Evolutionary conservation across 805 yeast genomes (phyloP), one percentile per base, ranked within the genome.

Genomic region (Candida argentea): DNA sequence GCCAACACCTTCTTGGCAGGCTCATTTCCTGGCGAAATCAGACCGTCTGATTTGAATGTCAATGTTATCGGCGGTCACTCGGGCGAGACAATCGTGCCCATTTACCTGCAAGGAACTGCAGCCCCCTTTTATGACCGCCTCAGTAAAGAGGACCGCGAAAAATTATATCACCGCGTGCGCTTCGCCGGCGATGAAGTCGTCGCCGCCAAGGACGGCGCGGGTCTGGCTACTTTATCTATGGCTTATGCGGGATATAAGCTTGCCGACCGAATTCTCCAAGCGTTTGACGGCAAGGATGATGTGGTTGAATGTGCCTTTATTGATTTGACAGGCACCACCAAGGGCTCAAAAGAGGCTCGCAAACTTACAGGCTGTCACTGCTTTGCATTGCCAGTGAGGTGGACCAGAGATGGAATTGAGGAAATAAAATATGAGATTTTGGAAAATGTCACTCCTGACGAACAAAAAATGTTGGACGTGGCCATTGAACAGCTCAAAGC

Each of bases 121-220:
- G 48, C 46, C 38, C 15, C 42, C 6, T 52, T 42, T 42, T 61
- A 43, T 41, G 46, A 50, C 27, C 59, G 58, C 38, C 59, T 62
- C 46, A 37, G 50, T 9, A 48, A 28, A 4, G 51, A 49, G 25
- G 42, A 50, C 48, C 49, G 43, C 47, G 45, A 46, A 61, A 52
- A 43, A 20, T 59, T 62, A 42, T 43, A 61, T 32, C 47, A 58
- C 44, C 48, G 69, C 38, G 69, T 62, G 21, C 69, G 61, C 42
- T 62, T 54, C 36, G 94, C 94, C 37, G 97, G 97, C 51, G 97
- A 87, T 53, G 96, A 89, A 59, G 94, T 87, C 26, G 97, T 87
- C 39, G 67, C 81, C 62, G 96, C 96, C 32, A 87, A 87, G 65
- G 79, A 83, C 45, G 96, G 96, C 39, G 77, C 77, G 29, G 96